Conservation (phyloP, 306 rosid species). For the Coriaria nepalensis region DNA sequence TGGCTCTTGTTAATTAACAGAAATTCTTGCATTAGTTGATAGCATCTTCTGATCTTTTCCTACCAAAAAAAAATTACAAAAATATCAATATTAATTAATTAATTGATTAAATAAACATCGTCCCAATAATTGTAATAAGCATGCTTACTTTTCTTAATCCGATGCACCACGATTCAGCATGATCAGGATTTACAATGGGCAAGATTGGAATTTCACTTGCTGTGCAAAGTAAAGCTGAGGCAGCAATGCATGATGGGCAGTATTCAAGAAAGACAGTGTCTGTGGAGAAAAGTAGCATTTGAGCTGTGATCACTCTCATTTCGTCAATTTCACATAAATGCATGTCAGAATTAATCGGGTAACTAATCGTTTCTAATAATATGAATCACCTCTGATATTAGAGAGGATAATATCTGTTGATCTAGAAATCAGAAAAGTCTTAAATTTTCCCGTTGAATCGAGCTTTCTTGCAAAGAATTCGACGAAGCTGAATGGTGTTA, state of each 20-base stretch:
- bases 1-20: conserved; percentile 20
- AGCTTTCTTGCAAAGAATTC: conserved; percentile 78
- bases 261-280: conserved; percentile 74
- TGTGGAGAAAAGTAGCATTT: too few species aligned
- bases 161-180: conserved; percentile 89
- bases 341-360: neutral
- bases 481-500: conserved; percentile 81
- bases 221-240: conserved; percentile 74
- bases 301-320: too few species aligned
- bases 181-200: conserved; percentile 61
- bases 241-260: conserved; percentile 98
- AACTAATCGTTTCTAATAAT: neutral
- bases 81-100: neutral
- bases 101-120: neutral
- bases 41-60: conserved; percentile 79
- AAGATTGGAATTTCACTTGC: conserved; percentile 74
- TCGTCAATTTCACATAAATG: too few species aligned
- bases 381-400: conserved; percentile 48
- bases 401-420: conserved; percentile 70
- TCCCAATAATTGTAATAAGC: neutral
- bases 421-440: conserved; percentile 53
- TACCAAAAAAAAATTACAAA: conserved; percentile 19
- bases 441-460: conserved; percentile 47
- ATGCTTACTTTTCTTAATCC: conserved; percentile 79
- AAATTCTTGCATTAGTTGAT: conserved; percentile 53